Conservation (phyloP, 129 eudicot species). For the Centrapalus pauciflorus region DNA sequence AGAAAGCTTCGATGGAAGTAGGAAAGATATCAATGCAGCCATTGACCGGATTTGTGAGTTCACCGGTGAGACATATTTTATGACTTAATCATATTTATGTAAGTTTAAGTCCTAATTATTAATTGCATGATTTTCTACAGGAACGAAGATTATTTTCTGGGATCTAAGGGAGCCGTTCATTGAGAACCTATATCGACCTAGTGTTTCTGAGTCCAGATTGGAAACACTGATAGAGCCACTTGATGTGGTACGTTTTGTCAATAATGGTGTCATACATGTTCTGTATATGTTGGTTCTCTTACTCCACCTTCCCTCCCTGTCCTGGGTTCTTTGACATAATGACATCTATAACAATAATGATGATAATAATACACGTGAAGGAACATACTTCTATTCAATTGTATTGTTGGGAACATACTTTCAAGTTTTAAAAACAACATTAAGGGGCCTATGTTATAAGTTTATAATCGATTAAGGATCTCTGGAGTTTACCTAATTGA, state of each 20-base stretch:
- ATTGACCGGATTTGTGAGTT: constrained; percentile 90
- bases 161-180: constrained; percentile 89
- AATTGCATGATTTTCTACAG: constrained; percentile 28
- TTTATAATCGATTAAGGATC: too few relatives aligned
- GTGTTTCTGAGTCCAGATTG: constrained; percentile 79
- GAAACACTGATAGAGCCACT: constrained; percentile 80
- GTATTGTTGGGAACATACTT: too few relatives aligned
- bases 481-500: too few relatives aligned
- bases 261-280: neutral
- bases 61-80: constrained; percentile 52
- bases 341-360: neutral
- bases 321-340: neutral
- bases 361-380: too few relatives aligned
- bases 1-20: constrained; percentile 87
- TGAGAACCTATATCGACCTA: constrained; percentile 78
- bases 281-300: neutral
- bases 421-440: too few relatives aligned
- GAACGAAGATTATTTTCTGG: constrained; percentile 87
- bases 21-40: constrained; percentile 96
- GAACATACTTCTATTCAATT: too few relatives aligned
- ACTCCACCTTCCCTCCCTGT: neutral
- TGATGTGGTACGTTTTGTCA: constrained; percentile 59
- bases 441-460: too few relatives aligned
- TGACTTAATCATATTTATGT: neutral
- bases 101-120: neutral